Evolutionary conservation across 2,329 filamentous ascomycete genomes (phyloP).

Genomic region (Aspergillus floridensis): DNA sequence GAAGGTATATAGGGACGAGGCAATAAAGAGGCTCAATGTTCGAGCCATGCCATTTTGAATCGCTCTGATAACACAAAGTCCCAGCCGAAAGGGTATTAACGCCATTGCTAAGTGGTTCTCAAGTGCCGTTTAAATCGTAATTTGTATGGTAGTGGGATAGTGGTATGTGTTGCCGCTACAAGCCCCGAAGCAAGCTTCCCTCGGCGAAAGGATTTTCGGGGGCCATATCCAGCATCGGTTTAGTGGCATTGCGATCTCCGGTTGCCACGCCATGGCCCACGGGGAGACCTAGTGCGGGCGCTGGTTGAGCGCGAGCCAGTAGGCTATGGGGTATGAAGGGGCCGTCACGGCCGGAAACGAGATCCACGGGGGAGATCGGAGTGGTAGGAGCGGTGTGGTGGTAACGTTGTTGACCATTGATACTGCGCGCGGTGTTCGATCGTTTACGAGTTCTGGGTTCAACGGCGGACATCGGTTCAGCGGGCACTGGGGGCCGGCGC

Average conservation of each 20-base stretch:
- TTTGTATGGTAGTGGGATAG: background rate
- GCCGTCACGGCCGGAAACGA: constrained; percentile 13
- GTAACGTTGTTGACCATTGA: constrained; percentile 17
- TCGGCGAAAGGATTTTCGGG: constrained; percentile 44
- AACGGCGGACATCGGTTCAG: constrained; percentile 11
- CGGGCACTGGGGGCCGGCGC: constrained; percentile 31
- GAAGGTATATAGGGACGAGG: background rate
- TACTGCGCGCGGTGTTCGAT: constrained; percentile 36
- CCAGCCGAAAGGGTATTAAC: background rate
- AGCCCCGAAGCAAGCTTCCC: constrained; percentile 44
- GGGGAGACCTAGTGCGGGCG: constrained; percentile 14
- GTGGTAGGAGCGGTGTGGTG: constrained; percentile 12
- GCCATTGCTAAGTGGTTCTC: background rate
- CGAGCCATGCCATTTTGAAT: background rate
- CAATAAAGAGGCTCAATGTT: background rate
- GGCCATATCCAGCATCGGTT: constrained; percentile 45
- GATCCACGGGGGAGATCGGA: constrained; percentile 11
- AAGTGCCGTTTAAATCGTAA: background rate
- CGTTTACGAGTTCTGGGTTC: constrained; percentile 26
- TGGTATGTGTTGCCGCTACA: constrained; percentile 13
- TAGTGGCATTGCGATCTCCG: constrained; percentile 37
- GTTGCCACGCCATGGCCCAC: constrained; percentile 42
- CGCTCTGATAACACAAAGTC: background rate
- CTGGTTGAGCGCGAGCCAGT: constrained; percentile 29
- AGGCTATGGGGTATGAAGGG: constrained; percentile 40